These are phyloP conservation scores for Blastobotrys persicus DNA, from an alignment of 1,139 yeast genomes.

Conservation along the genomic window DNA sequence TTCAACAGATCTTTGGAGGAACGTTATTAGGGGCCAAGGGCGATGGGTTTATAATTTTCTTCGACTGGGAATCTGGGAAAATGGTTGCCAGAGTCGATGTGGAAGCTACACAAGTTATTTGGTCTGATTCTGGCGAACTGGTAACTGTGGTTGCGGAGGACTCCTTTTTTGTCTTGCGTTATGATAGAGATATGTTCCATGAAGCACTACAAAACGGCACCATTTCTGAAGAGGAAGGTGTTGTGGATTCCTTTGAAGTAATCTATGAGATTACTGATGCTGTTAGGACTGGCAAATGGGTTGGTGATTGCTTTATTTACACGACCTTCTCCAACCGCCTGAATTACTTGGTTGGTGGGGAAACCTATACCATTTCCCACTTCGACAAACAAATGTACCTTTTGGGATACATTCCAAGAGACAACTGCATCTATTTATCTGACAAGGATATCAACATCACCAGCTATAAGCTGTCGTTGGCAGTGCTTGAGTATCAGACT, in stretches of 20 bases:
- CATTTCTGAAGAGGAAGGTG: slow-evolving; percentile 78
- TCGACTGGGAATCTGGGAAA: slow-evolving; percentile 88
- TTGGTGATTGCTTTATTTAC: slow-evolving; percentile 93
- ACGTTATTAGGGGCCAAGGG: slow-evolving; percentile 74
- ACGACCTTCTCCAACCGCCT: slow-evolving; percentile 83
- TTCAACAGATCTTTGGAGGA: slow-evolving; percentile 85
- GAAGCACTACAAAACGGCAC: slow-evolving; percentile 57
- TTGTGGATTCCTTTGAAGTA: slow-evolving; percentile 81
- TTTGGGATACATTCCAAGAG: slow-evolving; percentile 86
- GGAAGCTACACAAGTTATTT: slow-evolving; percentile 64
- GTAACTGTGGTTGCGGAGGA: slow-evolving; percentile 74
- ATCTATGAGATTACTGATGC: slow-evolving; percentile 72
- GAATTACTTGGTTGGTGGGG: slow-evolving; percentile 93
- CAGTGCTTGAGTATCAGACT: slow-evolving; percentile 92
- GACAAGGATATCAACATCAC: slow-evolving; percentile 86
- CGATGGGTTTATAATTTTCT: slow-evolving; percentile 73
- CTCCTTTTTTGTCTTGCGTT: slow-evolving; percentile 77
- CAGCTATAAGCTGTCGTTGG: slow-evolving; percentile 76
- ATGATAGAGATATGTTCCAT: slow-evolving; percentile 63
- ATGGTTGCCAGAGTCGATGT: slow-evolving; percentile 83
- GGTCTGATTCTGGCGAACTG: slow-evolving; percentile 94
- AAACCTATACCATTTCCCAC: slow-evolving; percentile 87
- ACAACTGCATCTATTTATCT: slow-evolving; percentile 81
- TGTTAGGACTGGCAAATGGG: slow-evolving; percentile 88
- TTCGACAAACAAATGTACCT: slow-evolving; percentile 85